These are phyloP conservation scores for Apiospora pterosperma DNA, from an alignment of 2,329 filamentous ascomycete species.

Conservation along the genomic window DNA sequence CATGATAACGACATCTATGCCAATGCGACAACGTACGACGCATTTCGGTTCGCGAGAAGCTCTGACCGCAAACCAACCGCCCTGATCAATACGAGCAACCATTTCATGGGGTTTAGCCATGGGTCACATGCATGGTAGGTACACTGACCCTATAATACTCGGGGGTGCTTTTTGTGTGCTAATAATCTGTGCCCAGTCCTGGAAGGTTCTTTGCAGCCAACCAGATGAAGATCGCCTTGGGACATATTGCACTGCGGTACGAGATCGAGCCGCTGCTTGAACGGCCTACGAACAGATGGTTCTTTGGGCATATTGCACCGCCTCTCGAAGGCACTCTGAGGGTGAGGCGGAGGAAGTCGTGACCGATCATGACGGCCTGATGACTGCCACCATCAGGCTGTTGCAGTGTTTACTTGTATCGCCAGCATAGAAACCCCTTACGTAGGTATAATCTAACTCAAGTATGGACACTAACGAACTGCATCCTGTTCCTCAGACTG, in stretches of 20 bases:
- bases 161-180: background rate
- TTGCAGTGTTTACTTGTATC: too few species aligned
- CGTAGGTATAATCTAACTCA: too few species aligned
- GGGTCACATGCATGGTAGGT: constrained; percentile 33
- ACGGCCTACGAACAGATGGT: constrained; percentile 22
- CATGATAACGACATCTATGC: constrained; percentile 29
- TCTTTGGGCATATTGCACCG: constrained; percentile 27
- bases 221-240: constrained; percentile 33
- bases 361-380: background rate
- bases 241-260: constrained; percentile 30
- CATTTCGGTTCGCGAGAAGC: constrained; percentile 32
- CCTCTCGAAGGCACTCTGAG: constrained; percentile 19
- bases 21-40: constrained; percentile 29
- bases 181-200: constrained; percentile 18
- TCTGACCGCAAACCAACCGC: constrained; percentile 14
- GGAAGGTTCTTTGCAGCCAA: constrained; percentile 37
- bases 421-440: too few species aligned
- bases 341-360: constrained; percentile 14
- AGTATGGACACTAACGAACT: too few species aligned
- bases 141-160: too few species aligned
- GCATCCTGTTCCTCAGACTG: too few species aligned
- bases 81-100: constrained; percentile 28
- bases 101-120: constrained; percentile 33
- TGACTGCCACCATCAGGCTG: background rate
- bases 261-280: constrained; percentile 29